A percentile compares a stretch with the other conserved stretches of the same genome.
Evolutionary conservation across 805 yeast genomes (phyloP).

Genomic region (Spathaspora passalidarum): DNA sequence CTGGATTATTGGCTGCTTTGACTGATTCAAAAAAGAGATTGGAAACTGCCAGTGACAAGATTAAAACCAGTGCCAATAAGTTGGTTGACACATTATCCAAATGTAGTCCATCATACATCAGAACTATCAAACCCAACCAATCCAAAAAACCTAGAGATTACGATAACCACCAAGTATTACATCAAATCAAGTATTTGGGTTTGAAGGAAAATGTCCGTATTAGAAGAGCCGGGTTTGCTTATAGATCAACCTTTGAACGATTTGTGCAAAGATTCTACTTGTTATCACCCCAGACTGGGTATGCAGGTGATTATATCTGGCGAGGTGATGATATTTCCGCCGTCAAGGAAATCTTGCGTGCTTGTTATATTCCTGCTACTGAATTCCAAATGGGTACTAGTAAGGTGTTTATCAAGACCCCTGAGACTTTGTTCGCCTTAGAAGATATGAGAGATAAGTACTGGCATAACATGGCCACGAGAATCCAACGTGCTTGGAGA

Average conservation of each 20-base stretch:
- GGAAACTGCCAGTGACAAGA: slow-evolving; percentile 95
- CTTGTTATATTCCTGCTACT: slow-evolving; percentile 64
- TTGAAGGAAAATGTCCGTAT: slow-evolving; percentile 95
- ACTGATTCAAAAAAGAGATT: slow-evolving; percentile 73
- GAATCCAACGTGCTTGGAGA: slow-evolving; percentile 97
- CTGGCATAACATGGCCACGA: slow-evolving; percentile 98
- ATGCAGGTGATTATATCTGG: slow-evolving; percentile 76
- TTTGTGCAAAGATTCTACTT: slow-evolving; percentile 92
- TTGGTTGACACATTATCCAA: slow-evolving; percentile 85
- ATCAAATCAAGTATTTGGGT: slow-evolving; percentile 94
- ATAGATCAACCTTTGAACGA: slow-evolving; percentile 93
- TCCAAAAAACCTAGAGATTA: slow-evolving; percentile 87
- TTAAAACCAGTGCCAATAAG: slow-evolving; percentile 85
- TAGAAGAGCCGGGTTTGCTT: slow-evolving; percentile 98
- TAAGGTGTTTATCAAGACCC: slow-evolving; percentile 92
- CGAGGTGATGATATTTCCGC: slow-evolving; percentile 53
- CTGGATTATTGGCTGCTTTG: slow-evolving; percentile 30
- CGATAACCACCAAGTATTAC: slow-evolving; percentile 84
- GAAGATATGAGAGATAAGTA: slow-evolving; percentile 96
- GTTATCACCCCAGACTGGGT: slow-evolving; percentile 83
- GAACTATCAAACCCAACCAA: slow-evolving; percentile 97
- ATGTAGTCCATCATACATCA: slow-evolving; percentile 92
- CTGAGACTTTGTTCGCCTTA: slow-evolving; percentile 91
- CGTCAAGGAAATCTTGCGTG: slow-evolving; percentile 46
- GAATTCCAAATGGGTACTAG: slow-evolving; percentile 92